These are phyloP conservation scores for Linum trigynum DNA, from an alignment of 345 rosid species.

Conservation along the genomic window DNA sequence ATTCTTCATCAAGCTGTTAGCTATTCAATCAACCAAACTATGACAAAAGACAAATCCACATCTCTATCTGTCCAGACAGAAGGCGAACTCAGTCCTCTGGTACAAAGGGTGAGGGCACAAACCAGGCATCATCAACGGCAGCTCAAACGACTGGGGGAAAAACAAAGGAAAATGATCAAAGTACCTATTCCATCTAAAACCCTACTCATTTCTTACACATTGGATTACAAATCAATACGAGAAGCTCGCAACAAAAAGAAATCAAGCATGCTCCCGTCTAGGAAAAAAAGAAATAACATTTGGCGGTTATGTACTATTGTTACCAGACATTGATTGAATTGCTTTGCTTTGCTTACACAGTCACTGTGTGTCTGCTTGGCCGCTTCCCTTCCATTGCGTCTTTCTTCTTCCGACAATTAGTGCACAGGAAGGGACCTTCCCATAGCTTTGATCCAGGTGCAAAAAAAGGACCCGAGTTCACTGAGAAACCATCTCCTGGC, in stretches of 20 bases:
- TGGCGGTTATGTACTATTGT: conserved; percentile 35
- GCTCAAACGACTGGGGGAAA: neutral
- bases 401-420: conserved; percentile 74
- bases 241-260: conserved; percentile 17
- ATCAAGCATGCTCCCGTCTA: conserved; percentile 44
- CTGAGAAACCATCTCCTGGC: conserved; percentile 45
- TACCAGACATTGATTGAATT: conserved; percentile 13
- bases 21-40: conserved; percentile 30
- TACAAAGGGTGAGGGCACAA: conserved; percentile 31
- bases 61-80: conserved; percentile 15
- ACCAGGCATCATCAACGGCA: conserved; percentile 26
- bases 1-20: conserved; percentile 38
- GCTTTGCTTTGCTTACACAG: conserved; percentile 21
- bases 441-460: conserved; percentile 71
- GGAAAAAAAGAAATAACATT: conserved; percentile 15
- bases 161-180: conserved; percentile 10
- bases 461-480: conserved; percentile 52
- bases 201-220: conserved; percentile 34
- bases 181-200: conserved; percentile 28
- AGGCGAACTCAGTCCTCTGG: conserved; percentile 18
- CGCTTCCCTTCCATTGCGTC: conserved; percentile 99
- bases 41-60: conserved; percentile 12
- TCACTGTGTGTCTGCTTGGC: conserved; percentile 45
- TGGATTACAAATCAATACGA: conserved; percentile 25
- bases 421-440: conserved; percentile 93